A percentile compares a stretch with the other conserved stretches of the same genome.
phyloP scores from a whole-genome alignment of 148 eudicot species.

The Simmondsia chinensis region DNA sequence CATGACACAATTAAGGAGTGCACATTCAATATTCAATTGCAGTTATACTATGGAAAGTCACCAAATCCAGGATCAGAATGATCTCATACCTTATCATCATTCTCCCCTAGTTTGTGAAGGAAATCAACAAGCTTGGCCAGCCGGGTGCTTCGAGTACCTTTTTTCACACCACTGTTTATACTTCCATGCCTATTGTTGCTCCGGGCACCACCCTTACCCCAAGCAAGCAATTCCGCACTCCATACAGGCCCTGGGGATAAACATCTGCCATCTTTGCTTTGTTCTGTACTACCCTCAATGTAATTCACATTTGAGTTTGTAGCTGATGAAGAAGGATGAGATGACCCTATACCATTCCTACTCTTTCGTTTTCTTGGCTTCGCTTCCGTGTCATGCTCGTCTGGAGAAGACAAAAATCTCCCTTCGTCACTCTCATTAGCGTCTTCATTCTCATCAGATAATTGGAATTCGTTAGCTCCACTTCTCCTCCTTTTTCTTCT shows the following conservation, averaged over 20 bases:
- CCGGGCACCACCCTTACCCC: constrained; percentile 45
- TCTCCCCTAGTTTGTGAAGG: constrained; percentile 30
- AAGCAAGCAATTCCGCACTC: constrained; percentile 36
- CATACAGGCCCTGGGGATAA: constrained; percentile 15
- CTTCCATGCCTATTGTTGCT: constrained; percentile 16
- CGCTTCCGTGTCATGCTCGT: constrained; percentile 24
- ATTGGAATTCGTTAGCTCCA: constrained; percentile 13
- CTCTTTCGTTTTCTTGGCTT: constrained; percentile 26
- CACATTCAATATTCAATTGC: not conserved
- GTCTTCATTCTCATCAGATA: constrained; percentile 30
- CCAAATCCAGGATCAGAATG: not conserved
- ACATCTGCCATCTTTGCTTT: constrained; percentile 17
- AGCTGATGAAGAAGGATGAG: constrained; percentile 30
- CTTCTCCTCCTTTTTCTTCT: constrained; percentile 25
- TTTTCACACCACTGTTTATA: constrained; percentile 13
- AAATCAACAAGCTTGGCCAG: constrained; percentile 33
- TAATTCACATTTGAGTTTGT: constrained; percentile 19
- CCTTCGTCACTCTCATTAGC: constrained; percentile 19
- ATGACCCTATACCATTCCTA: constrained; percentile 14
- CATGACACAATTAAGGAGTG: not conserved
- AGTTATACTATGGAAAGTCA: too few relatives aligned
- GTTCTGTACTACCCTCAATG: constrained; percentile 22
- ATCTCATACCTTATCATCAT: constrained; percentile 28
- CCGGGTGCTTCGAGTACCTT: constrained; percentile 24
- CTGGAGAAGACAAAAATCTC: too few relatives aligned